A percentile compares a stretch with the other conserved stretches of the same genome.
phyloP scores from a whole-genome alignment of 2,329 filamentous ascomycete genomes.

The Aspergillus quadricinctus region DNA sequence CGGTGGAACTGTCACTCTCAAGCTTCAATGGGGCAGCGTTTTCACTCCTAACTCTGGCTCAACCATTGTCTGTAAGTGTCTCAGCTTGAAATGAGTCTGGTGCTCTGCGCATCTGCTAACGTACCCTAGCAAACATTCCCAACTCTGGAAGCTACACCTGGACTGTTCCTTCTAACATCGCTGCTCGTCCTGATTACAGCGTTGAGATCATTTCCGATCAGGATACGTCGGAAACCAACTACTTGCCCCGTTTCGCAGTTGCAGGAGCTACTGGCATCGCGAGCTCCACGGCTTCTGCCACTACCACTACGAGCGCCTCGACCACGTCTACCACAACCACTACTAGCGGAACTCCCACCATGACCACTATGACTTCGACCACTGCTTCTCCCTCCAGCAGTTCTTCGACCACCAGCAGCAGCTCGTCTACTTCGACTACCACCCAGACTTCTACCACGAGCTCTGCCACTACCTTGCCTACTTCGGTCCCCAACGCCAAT shows the following conservation, averaged over 20 bases:
- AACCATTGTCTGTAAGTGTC: conserved; percentile 41
- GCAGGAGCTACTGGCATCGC: conserved; percentile 39
- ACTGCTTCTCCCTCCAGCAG: conserved; percentile 13
- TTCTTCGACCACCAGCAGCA: conserved; percentile 13
- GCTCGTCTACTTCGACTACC: conserved; percentile 16
- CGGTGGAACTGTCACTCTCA: conserved; percentile 49
- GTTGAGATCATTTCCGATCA: conserved; percentile 50
- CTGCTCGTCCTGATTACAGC: conserved; percentile 47
- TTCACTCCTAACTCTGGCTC: conserved; percentile 40
- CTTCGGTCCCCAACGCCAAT: conserved; percentile 27
- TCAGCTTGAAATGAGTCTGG: not conserved
- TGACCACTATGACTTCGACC: conserved; percentile 21
- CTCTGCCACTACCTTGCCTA: conserved; percentile 16
- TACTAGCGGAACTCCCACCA: conserved; percentile 20
- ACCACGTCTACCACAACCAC: conserved; percentile 19
- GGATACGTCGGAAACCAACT: conserved; percentile 46
- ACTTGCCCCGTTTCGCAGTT: conserved; percentile 50
- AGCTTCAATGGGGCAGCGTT: conserved; percentile 43
- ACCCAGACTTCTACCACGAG: conserved; percentile 16
- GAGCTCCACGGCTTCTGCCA: conserved; percentile 20
- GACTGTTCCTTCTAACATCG: conserved; percentile 39
- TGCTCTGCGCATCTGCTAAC: conserved; percentile 3
- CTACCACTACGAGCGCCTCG: conserved; percentile 18
- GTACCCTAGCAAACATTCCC: conserved; percentile 38
- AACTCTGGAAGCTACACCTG: conserved; percentile 51